Evolutionary conservation across 805 yeast genomes (phyloP).

Genomic region (Ogataea siamensis): DNA sequence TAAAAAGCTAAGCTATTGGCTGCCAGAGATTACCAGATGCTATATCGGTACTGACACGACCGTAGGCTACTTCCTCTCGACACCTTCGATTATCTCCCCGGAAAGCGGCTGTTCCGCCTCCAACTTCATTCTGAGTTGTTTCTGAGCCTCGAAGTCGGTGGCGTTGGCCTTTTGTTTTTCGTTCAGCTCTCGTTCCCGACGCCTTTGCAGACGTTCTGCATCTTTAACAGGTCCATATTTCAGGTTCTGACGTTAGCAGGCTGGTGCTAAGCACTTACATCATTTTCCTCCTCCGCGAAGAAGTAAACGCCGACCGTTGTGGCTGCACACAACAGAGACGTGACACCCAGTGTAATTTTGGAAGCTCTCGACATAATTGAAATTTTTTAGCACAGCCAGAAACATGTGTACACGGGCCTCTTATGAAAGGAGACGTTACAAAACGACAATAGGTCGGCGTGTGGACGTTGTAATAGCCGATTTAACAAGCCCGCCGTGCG

Average conservation of each 20-base stretch:
- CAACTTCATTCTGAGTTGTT: conserved; percentile 53
- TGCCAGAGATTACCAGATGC: conserved; percentile 1
- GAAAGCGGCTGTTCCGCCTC: conserved; percentile 63
- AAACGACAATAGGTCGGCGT: too few species aligned
- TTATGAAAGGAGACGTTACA: conserved; percentile 1
- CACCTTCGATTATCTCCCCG: conserved; percentile 47
- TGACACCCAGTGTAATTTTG: conserved; percentile 64
- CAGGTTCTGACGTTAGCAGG: conserved; percentile 42
- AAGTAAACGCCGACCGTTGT: conserved; percentile 69
- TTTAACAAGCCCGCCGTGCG: too few species aligned
- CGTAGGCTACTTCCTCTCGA: conserved; percentile 26
- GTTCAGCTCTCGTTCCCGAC: conserved; percentile 34
- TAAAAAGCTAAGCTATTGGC: conserved; percentile 3
- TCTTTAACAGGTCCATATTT: conserved; percentile 86
- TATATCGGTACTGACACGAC: conserved; percentile 9
- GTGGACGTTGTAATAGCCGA: too few species aligned
- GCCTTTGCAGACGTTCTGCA: conserved; percentile 58
- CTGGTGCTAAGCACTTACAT: conserved; percentile 35
- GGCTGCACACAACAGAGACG: conserved; percentile 53
- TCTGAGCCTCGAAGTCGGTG: conserved; percentile 65
- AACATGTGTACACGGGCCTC: too few species aligned
- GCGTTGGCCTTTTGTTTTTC: conserved; percentile 52
- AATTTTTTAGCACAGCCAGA: conserved; percentile 12
- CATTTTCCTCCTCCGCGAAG: conserved; percentile 67
- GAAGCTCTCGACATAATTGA: conserved; percentile 72